Percentiles rank a stretch among this genome's conserved stretches.
phyloP scores from a whole-genome alignment of 306 rosid genomes.

The Cicer arietinum region DNA sequence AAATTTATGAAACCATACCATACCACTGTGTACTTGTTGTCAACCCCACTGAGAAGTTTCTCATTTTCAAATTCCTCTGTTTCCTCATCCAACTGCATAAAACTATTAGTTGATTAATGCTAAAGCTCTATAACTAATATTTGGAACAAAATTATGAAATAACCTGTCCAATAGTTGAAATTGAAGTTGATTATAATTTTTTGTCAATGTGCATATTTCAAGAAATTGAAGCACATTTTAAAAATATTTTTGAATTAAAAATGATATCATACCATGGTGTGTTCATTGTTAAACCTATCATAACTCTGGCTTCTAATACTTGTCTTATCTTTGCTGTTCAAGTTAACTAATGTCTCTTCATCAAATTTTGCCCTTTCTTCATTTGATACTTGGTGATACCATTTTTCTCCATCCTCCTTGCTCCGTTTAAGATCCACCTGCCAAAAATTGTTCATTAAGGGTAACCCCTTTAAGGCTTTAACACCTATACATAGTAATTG shows the following conservation, averaged over 20 bases:
- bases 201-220: constrained; percentile 21
- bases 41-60: constrained; percentile 42
- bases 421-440: constrained; percentile 42
- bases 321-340: constrained; percentile 62
- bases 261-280: constrained; percentile 62
- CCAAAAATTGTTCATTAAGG: constrained; percentile 1
- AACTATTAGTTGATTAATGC: constrained; percentile 23
- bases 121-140: constrained; percentile 4
- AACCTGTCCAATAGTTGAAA: neutral
- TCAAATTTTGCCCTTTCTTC: constrained; percentile 50
- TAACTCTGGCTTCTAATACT: constrained; percentile 58
- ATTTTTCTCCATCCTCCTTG: constrained; percentile 44
- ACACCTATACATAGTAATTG: neutral
- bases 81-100: constrained; percentile 40
- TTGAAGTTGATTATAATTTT: neutral
- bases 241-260: constrained; percentile 3
- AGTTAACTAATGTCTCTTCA: constrained; percentile 65
- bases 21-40: constrained; percentile 50
- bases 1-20: constrained; percentile 7
- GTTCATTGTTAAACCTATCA: constrained; percentile 68
- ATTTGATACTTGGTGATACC: constrained; percentile 40
- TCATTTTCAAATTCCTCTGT: constrained; percentile 25
- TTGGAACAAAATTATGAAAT: constrained; percentile 11
- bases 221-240: constrained; percentile 22
- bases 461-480: neutral